Evolutionary conservation across 148 eudicot genomes (phyloP).

Genomic region (Persicaria maculosa): DNA sequence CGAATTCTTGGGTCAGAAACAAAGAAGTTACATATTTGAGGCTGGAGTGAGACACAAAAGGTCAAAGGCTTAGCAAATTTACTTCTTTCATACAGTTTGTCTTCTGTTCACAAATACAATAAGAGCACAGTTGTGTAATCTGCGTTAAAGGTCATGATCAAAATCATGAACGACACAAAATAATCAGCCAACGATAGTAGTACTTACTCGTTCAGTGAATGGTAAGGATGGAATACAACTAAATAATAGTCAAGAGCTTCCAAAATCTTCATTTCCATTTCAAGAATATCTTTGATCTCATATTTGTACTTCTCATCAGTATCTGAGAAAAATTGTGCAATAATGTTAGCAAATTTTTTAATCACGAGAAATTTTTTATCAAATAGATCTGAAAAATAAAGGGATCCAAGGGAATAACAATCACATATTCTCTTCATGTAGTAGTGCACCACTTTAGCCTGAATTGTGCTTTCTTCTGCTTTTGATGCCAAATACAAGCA

Average conservation of each 20-base stretch:
- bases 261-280: slow-evolving; percentile 98
- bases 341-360: neutral
- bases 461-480: slow-evolving; percentile 98
- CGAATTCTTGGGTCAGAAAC: neutral
- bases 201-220: slow-evolving; percentile 72
- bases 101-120: neutral
- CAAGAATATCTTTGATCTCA: slow-evolving; percentile 95
- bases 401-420: neutral
- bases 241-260: slow-evolving; percentile 89
- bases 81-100: neutral
- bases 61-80: neutral
- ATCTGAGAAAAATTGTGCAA: slow-evolving; percentile 36
- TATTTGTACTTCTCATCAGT: slow-evolving; percentile 66
- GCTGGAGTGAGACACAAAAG: neutral
- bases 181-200: neutral
- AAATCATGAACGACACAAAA: neutral
- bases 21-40: neutral
- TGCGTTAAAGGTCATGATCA: neutral
- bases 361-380: neutral
- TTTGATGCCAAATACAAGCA: slow-evolving; percentile 97
- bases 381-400: neutral
- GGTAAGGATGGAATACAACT: slow-evolving; percentile 93
- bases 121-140: neutral
- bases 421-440: slow-evolving; percentile 81
- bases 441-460: slow-evolving; percentile 85